phyloP scores from a whole-genome alignment of 2,329 filamentous ascomycete genomes.

The Acarospora socialis region DNA sequence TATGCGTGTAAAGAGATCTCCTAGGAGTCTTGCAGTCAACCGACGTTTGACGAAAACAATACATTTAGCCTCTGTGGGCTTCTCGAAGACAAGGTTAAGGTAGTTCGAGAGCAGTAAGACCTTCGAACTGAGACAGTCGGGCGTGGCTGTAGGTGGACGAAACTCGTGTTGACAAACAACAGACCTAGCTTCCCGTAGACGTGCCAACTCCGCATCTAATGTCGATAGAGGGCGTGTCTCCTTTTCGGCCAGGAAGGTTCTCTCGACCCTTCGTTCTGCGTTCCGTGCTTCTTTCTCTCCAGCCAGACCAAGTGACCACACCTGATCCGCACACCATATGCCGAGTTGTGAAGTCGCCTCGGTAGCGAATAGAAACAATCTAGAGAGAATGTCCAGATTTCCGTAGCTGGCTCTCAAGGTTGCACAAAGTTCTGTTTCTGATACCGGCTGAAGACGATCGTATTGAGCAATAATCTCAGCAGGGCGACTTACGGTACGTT shows the following conservation, averaged over 20 bases:
- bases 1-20: constrained; percentile 49
- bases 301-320: constrained; percentile 58
- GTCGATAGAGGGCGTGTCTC: constrained; percentile 20
- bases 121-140: constrained; percentile 52
- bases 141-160: constrained; percentile 21
- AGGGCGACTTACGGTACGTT: constrained; percentile 44
- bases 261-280: constrained; percentile 38
- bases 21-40: constrained; percentile 60
- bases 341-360: constrained; percentile 55
- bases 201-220: constrained; percentile 38
- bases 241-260: constrained; percentile 15
- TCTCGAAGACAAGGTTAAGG: constrained; percentile 48
- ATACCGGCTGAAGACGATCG: constrained; percentile 37
- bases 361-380: constrained; percentile 45
- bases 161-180: constrained; percentile 42
- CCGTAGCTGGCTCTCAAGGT: constrained; percentile 40
- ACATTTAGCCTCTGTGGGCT: constrained; percentile 47
- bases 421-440: constrained; percentile 51
- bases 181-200: constrained; percentile 44
- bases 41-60: constrained; percentile 79
- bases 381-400: constrained; percentile 38
- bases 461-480: constrained; percentile 44
- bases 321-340: constrained; percentile 68
- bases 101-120: constrained; percentile 47
- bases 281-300: constrained; percentile 48